Evolutionary conservation across 2,329 filamentous ascomycete species (phyloP), one percentile per base, ranked within the genome.

Genomic region (Pseudogymnoascus sp.): DNA sequence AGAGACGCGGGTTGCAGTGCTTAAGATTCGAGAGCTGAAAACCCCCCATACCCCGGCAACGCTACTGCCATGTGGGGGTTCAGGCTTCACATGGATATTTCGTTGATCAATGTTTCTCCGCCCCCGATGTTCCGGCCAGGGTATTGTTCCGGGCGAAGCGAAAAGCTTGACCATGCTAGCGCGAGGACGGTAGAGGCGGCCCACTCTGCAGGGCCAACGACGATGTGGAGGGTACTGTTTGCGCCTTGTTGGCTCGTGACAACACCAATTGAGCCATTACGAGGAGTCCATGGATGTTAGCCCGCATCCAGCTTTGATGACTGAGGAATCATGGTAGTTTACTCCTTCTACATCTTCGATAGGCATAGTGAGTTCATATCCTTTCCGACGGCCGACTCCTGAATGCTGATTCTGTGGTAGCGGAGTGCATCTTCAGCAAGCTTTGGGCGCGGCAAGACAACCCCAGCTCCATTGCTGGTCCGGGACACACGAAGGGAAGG

Each of bases 281-380:
- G 47, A 54, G 26, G 47, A 54, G 47, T 54, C 47, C 47, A 54
- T 54, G 47, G 47, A 54, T 54, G n/a, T 54, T 54, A 54, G 29
- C 47, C 47, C 26, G 47, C 47, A 54, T 17, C 26, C 47, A 54
- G 47, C 26, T 54, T 54, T 54, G 29, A 54, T n/a, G 47, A 54
- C 47, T 54, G n/a, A 26, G 29, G 26, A 74, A 79, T 69, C 72
- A 97, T 99, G 94, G 87, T 89, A 64, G 89, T 97, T 75, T 97
- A 95, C 78, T 92, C 92, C 63, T 96, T 99, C 78, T 96, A 96
- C 81, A 97, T 99, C 73, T 99, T 99, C 74, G 94, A 99, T 78
- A 88, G 94, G 67, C 94, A 99, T 77, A 96, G 94, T 97, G 82
- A 72, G 62, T 61, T 57, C 60, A 64, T 66, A 61, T 60, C 15